Base-by-base conservation (phyloP, 306 rosid genomes). In the Rosa rugosa region DNA sequence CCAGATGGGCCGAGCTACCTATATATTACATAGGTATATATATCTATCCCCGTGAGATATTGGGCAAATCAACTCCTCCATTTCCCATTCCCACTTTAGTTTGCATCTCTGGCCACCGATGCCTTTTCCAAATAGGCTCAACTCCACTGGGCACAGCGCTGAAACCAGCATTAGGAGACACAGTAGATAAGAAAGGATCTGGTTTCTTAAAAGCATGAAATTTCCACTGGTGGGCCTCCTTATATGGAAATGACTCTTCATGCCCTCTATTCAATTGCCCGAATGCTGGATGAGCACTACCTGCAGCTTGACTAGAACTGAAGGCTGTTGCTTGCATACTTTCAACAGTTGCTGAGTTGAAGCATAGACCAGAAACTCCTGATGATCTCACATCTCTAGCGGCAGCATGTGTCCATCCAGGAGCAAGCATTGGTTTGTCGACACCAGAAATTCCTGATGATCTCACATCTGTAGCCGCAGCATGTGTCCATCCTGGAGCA, bases 241-340 rank as follows among this genome's bases (percentile, higher is more conserved):
- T 50, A 69, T 77, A 65, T 16, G 80, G 46, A 18, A 68, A 27
- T 22, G 47, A 71, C 66, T 82, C 87, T 76, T 83, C 91, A 74
- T 6, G 78, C 75, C 11, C 77, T 75, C 88, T 85, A 79, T 85
- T 94, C 84, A 79, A 79, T 81, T 62, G 77, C 80, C 74, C 67
- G 72, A 86, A 78, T 78, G 80, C 16, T 75, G 84, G 51, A 75
- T 76, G 65, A 44, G 75, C 75, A 51, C 23, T 80, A 85, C 77
- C 80, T 68, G 84, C 81, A 77, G 81, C 71, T 80, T 83, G 84
- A 82, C 80, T 75, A 79, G 85, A 80, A 83, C 77, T 14, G 81
- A 84, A 86, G 68, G 77, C 73, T 38, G 85, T 62, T 68, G 79
- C 45, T 10, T 1, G 83, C 69, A 50, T 77, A 75, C 75, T 77